Conservation (phyloP, 2,329 filamentous ascomycete genomes). For the Paraconiothyrium brasiliense region DNA sequence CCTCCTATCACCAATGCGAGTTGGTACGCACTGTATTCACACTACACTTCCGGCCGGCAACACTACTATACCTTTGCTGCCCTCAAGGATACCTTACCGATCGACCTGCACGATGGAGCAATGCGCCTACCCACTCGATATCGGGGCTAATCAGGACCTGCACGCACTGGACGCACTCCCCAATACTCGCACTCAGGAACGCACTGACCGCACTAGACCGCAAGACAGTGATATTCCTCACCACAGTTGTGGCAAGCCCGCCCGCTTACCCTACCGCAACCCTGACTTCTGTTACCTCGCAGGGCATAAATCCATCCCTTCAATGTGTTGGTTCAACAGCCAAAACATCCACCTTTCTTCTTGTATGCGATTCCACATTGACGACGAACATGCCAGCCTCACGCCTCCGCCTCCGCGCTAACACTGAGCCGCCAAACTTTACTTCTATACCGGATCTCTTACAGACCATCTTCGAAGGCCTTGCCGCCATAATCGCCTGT, state of each 20-base stretch:
- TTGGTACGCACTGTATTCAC: neutral
- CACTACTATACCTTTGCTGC: neutral
- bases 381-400: neutral
- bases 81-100: too few relatives aligned
- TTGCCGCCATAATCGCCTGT: neutral
- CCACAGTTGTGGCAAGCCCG: too few relatives aligned
- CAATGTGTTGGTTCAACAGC: neutral
- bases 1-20: neutral
- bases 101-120: too few relatives aligned
- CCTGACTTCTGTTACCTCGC: neutral
- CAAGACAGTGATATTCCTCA: neutral
- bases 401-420: too few relatives aligned
- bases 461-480: neutral
- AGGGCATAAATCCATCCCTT: neutral
- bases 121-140: neutral
- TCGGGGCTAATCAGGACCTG: neutral
- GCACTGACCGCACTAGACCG: neutral
- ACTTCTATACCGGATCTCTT: neutral
- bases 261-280: too few relatives aligned
- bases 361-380: neutral
- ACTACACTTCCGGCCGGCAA: neutral
- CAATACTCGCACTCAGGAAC: neutral
- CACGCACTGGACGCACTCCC: neutral
- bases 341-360: neutral
- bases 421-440: neutral